These are phyloP conservation scores for Phaffomyces thermotolerans DNA, from an alignment of 805 yeast genomes.

Conservation along the genomic window DNA sequence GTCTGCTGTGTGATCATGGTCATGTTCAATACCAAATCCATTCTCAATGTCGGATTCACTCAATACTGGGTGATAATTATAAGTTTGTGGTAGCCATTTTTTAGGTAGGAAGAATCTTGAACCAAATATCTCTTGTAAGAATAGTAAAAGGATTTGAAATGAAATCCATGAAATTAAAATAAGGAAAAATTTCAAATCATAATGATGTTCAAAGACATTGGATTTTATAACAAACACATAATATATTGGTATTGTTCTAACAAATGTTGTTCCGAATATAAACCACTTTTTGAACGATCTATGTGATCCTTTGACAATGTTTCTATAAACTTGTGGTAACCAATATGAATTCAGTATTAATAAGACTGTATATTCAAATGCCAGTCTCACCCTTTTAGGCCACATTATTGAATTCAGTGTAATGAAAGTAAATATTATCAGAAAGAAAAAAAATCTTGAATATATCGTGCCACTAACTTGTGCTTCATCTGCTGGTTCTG, in stretches of 20 bases:
- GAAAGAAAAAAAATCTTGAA: constrained; percentile 46
- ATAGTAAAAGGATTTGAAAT: constrained; percentile 51
- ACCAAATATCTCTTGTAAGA: constrained; percentile 61
- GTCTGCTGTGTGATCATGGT: constrained; percentile 25
- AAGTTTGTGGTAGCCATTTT: constrained; percentile 68
- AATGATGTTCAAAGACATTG: constrained; percentile 68
- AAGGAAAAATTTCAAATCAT: constrained; percentile 43
- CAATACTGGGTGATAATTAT: constrained; percentile 72
- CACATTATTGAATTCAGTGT: constrained; percentile 52
- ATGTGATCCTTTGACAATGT: constrained; percentile 60
- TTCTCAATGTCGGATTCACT: constrained; percentile 52
- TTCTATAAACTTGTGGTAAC: constrained; percentile 84
- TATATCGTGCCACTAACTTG: constrained; percentile 51
- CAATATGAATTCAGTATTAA: constrained; percentile 62
- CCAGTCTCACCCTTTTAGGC: constrained; percentile 48
- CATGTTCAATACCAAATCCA: constrained; percentile 50
- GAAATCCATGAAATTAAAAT: constrained; percentile 47
- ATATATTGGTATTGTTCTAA: constrained; percentile 56
- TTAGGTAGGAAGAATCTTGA: constrained; percentile 81
- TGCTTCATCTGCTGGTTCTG: constrained; percentile 39
- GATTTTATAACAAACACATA: constrained; percentile 47
- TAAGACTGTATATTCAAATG: constrained; percentile 51
- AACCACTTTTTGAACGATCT: constrained; percentile 69
- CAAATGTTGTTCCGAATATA: constrained; percentile 56
- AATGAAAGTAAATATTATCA: constrained; percentile 49